These are phyloP conservation scores for Pythium monospermum DNA, from an alignment of 352 stramenopile genomes.

Conservation along the genomic window DNA sequence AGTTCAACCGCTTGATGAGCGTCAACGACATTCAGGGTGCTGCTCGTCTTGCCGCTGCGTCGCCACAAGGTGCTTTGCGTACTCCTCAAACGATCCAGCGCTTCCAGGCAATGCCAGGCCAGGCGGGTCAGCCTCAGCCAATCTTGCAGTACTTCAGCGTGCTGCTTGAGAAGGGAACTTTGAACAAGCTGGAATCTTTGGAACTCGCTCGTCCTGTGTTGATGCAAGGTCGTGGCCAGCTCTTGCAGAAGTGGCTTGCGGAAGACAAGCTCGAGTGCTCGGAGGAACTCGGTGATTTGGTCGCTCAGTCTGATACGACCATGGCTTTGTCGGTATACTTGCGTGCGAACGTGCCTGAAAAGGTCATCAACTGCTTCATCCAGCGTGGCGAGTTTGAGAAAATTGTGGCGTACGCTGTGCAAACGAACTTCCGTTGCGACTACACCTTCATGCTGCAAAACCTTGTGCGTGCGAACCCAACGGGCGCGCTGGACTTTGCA, in stretches of 20 bases:
- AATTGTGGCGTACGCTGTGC: slow-evolving; percentile 93
- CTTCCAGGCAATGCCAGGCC: slow-evolving; percentile 97
- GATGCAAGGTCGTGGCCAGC: slow-evolving; percentile 94
- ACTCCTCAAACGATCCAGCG: slow-evolving; percentile 98
- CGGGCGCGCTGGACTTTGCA: slow-evolving; percentile 96
- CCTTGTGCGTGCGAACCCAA: slow-evolving; percentile 97
- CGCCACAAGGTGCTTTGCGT: slow-evolving; percentile 87
- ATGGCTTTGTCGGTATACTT: slow-evolving; percentile 99
- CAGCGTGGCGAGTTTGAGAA: slow-evolving; percentile 99
- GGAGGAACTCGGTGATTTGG: slow-evolving; percentile 96
- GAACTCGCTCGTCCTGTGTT: slow-evolving; percentile 98
- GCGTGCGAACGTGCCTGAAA: slow-evolving; percentile 95
- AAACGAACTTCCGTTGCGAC: slow-evolving; percentile 98
- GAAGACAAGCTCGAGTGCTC: slow-evolving; percentile 99
- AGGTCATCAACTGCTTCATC: slow-evolving; percentile 99
- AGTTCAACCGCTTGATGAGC: slow-evolving; percentile 95
- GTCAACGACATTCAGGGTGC: slow-evolving; percentile 82
- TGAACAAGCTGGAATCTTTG: slow-evolving; percentile 99
- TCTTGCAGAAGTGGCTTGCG: slow-evolving; percentile 99
- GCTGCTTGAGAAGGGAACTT: slow-evolving; percentile 95
- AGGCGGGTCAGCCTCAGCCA: slow-evolving; percentile 95
- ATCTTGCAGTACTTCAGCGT: slow-evolving; percentile 99
- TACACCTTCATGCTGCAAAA: slow-evolving; percentile 99
- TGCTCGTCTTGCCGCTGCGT: slow-evolving; percentile 89
- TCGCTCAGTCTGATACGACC: slow-evolving; percentile 93